Conservation (phyloP, 129 eudicot genomes). For the Lactuca saligna region DNA sequence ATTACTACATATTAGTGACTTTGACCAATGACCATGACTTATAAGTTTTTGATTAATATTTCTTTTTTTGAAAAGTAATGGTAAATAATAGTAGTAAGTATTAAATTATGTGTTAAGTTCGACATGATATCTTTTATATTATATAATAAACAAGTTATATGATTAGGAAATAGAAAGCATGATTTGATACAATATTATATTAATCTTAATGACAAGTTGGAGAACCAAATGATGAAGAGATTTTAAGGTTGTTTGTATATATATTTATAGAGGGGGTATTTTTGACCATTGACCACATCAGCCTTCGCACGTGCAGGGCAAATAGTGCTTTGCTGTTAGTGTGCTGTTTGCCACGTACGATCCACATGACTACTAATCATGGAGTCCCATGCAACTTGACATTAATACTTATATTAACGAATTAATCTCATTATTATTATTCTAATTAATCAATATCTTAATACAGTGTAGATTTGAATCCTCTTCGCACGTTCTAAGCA, state of each 20-base stretch:
- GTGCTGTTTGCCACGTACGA: constrained; percentile 46
- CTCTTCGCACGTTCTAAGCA: constrained; percentile 25
- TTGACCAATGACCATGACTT: not conserved
- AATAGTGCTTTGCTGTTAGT: constrained; percentile 41
- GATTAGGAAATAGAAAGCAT: constrained; percentile 28
- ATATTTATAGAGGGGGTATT: constrained; percentile 3
- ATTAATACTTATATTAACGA: not conserved
- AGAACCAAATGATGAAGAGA: constrained; percentile 46
- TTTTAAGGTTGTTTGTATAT: constrained; percentile 35
- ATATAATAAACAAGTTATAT: not conserved
- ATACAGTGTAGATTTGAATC: constrained; percentile 9
- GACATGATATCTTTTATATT: not conserved
- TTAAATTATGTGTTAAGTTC: not conserved
- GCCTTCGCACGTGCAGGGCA: constrained; percentile 45
- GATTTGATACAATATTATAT: constrained; percentile 31
- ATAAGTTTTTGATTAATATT: not conserved
- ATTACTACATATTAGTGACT: too few species aligned
- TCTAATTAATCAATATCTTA: not conserved
- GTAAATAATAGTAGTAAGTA: not conserved
- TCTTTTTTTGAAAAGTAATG: not conserved
- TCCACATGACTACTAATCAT: constrained; percentile 45
- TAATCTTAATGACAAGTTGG: constrained; percentile 31
- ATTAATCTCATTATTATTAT: not conserved
- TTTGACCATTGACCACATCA: constrained; percentile 49
- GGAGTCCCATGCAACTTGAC: constrained; percentile 31